Evolutionary conservation across 768 basidiomycete genomes (phyloP), one percentile per base, ranked within the genome.

Genomic region (Cystobasidium onofrii): DNA sequence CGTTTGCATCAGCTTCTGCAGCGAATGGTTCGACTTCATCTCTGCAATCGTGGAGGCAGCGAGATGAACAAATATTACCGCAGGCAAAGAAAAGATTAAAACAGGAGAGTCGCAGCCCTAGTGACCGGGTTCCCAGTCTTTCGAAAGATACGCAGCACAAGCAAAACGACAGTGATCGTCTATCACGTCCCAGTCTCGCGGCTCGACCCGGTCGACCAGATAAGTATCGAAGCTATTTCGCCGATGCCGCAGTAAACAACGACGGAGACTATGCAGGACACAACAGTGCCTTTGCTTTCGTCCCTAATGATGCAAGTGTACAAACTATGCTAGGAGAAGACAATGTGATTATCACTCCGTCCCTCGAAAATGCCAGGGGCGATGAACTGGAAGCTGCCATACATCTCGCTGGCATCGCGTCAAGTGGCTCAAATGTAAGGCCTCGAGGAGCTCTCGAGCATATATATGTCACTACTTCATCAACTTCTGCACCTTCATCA

Each of bases 311-410:
- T 20, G 46, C 4, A 50, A 7, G 46, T 17, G n/a, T 20, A 20
- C 46, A 20, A 17, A 3, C 9, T n/a, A 7, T 17, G 12, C 15
- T 50, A n/a, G 46, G 46, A 7, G 46, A 50, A 17, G 46, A 15
- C 4, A 20, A 4, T 50, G 4, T 50, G 15, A 20, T 50, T 20
- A n/a, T 50, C 20, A 50, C 46, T 3, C 46, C 46, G 4, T 50
- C 46, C 20, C n/a, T 50, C 3, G 46, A 20, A 50, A 20, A 3
- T 3, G 20, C 46, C 3, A 50, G 46, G 18, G 46, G 46, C 20
- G 46, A 15, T 50, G 57, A 60, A 60, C 33, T 60, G 2, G 57
- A 60, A 60, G 57, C 57, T 60, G 57, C 57, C 33, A 60, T 60
- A 6, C 57, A 60, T 34, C 33, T 60, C 12, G 57, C 57, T 4